phyloP scores from a whole-genome alignment of 306 rosid species.

The Fagus sylvatica region DNA sequence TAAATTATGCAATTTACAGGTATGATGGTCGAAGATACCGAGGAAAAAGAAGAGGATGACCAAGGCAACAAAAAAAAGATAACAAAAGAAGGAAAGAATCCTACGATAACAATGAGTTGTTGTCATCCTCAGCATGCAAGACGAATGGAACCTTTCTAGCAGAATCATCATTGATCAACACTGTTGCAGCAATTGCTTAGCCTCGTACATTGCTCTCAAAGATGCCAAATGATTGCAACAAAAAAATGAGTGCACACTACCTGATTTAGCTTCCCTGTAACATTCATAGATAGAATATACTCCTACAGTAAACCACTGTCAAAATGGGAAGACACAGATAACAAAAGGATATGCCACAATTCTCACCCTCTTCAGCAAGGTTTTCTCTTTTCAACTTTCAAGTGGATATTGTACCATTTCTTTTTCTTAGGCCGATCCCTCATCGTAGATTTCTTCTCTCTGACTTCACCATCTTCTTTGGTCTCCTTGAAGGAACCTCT shows the following conservation, averaged over 20 bases:
- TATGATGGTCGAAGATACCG: constrained; percentile 33
- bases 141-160: constrained; percentile 30
- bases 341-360: constrained; percentile 9
- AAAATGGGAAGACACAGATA: constrained; percentile 8
- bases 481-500: constrained; percentile 66
- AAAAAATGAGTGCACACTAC: constrained; percentile 11
- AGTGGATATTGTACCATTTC: constrained; percentile 86
- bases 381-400: constrained; percentile 92
- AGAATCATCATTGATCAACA: constrained; percentile 28
- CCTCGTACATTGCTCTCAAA: constrained; percentile 36
- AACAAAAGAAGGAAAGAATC: constrained; percentile 37
- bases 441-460: constrained; percentile 52
- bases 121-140: constrained; percentile 46
- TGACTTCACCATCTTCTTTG: constrained; percentile 69
- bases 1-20: constrained; percentile 66
- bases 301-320: neutral
- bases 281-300: neutral
- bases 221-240: constrained; percentile 35
- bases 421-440: constrained; percentile 87
- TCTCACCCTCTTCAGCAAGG: constrained; percentile 67
- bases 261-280: constrained; percentile 22
- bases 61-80: constrained; percentile 3
- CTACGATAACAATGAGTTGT: constrained; percentile 61
- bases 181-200: constrained; percentile 27
- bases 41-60: constrained; percentile 17